Conservation (phyloP, 2,329 filamentous ascomycete species). For the Colletotrichum neosansevieriae region DNA sequence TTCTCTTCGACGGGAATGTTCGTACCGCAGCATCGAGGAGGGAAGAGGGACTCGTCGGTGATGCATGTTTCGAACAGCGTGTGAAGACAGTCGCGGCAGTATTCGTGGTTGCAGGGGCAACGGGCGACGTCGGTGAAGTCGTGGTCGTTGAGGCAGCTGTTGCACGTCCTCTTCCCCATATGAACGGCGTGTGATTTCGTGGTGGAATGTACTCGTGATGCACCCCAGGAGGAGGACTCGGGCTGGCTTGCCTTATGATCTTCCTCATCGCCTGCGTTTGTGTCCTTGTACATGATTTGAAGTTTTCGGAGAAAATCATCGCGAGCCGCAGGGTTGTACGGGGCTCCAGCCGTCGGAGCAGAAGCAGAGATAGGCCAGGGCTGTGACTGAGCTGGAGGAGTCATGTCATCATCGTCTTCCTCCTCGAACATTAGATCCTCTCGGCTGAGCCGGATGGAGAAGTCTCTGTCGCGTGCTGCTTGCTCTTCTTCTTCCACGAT, state of each 20-base stretch:
- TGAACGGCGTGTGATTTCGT: too few species aligned
- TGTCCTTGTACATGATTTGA: neutral
- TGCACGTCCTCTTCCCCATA: neutral
- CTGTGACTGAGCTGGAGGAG: neutral
- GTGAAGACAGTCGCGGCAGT: constrained; percentile 62
- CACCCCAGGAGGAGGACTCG: constrained; percentile 12
- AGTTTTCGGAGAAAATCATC: neutral
- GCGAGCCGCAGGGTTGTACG: neutral
- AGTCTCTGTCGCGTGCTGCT: neutral
- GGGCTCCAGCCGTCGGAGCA: neutral
- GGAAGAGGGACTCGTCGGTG: constrained; percentile 64
- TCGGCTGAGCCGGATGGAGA: neutral
- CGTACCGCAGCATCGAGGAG: constrained; percentile 63
- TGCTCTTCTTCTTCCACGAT: constrained; percentile 3
- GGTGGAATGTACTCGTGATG: neutral
- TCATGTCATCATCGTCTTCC: neutral
- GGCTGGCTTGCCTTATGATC: neutral
- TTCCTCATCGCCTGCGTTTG: neutral
- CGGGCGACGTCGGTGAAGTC: neutral
- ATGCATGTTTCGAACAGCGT: constrained; percentile 57
- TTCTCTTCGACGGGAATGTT: constrained; percentile 53
- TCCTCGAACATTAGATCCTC: neutral
- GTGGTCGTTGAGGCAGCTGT: neutral
- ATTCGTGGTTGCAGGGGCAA: constrained; percentile 59
- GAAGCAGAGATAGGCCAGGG: neutral